Percentiles rank a stretch among this genome's conserved stretches.
These are phyloP conservation scores for Periconia sp. DNA, from an alignment of 2,329 filamentous ascomycete species.

Conservation along the genomic window DNA sequence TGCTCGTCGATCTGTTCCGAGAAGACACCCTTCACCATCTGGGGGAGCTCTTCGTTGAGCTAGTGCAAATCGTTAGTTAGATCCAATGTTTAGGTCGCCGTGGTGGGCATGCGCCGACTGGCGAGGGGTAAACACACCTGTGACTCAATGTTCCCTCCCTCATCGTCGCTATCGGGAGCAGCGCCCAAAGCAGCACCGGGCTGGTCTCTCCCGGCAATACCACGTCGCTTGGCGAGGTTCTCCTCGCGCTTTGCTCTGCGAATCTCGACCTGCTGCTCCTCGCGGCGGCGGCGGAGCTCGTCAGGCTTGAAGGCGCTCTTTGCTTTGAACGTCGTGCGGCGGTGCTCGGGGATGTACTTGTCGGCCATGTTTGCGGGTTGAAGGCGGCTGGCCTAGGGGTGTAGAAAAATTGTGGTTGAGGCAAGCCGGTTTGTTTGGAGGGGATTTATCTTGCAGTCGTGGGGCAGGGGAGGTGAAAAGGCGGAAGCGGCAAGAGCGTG, in stretches of 20 bases:
- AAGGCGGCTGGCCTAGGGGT: constrained; percentile 19
- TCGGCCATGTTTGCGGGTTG: constrained; percentile 78
- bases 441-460: constrained; percentile 41
- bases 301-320: constrained; percentile 99
- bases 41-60: constrained; percentile 96
- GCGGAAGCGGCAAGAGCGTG: constrained; percentile 40
- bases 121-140: constrained; percentile 72
- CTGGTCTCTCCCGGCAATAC: constrained; percentile 77
- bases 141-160: constrained; percentile 90
- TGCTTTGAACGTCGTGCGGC: constrained; percentile 98
- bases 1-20: constrained; percentile 98
- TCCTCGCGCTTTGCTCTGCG: constrained; percentile 98
- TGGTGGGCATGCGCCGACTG: no score
- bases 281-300: constrained; percentile 95
- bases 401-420: constrained; percentile 19
- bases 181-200: constrained; percentile 84
- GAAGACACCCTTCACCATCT: constrained; percentile 98
- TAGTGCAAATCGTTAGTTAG: constrained; percentile 48
- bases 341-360: constrained; percentile 99
- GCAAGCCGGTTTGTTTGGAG: constrained; percentile 38
- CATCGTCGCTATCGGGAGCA: constrained; percentile 96
- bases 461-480: constrained; percentile 44
- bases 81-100: neutral
- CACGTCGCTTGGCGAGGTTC: constrained; percentile 97
- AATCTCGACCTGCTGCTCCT: constrained; percentile 99